Evolutionary conservation across 1,284 basidiomycete species (phyloP).

Genomic region (Ceratobasidium sp.): DNA sequence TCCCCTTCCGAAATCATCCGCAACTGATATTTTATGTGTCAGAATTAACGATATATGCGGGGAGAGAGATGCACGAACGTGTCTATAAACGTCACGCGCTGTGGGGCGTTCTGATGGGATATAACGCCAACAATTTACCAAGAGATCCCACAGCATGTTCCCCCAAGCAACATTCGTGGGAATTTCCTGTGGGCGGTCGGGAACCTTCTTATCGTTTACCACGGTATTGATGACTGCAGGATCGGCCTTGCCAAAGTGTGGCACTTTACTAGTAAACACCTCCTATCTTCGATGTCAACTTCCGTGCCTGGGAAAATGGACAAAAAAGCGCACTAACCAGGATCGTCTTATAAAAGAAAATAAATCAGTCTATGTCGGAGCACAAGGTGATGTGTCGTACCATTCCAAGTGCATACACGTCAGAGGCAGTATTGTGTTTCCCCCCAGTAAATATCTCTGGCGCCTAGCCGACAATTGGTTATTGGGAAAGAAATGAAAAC

Average conservation of each 20-base stretch:
- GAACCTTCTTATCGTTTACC: background rate
- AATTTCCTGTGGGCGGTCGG: constrained; percentile 1
- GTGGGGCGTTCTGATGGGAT: background rate
- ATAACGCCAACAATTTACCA: constrained; percentile 8
- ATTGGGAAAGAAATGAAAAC: too few relatives aligned
- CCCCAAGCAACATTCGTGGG: background rate
- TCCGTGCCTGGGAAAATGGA: background rate
- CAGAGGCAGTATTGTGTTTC: background rate
- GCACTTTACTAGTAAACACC: constrained; percentile 5
- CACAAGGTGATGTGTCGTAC: background rate
- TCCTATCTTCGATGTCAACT: background rate
- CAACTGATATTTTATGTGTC: background rate
- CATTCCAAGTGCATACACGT: constrained; percentile 25
- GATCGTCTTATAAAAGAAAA: constrained; percentile 12
- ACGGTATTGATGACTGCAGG: background rate
- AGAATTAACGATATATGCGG: background rate
- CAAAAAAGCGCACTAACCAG: background rate
- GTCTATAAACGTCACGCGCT: background rate
- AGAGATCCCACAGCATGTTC: background rate
- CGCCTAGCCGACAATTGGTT: background rate
- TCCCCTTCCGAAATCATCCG: background rate
- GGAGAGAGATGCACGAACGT: background rate
- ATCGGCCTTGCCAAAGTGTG: background rate
- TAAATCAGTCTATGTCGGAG: background rate
- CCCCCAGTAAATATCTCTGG: constrained; percentile 1